Conservation (phyloP, 2,329 filamentous ascomycete genomes). For the Gnomoniopsis sp. region DNA sequence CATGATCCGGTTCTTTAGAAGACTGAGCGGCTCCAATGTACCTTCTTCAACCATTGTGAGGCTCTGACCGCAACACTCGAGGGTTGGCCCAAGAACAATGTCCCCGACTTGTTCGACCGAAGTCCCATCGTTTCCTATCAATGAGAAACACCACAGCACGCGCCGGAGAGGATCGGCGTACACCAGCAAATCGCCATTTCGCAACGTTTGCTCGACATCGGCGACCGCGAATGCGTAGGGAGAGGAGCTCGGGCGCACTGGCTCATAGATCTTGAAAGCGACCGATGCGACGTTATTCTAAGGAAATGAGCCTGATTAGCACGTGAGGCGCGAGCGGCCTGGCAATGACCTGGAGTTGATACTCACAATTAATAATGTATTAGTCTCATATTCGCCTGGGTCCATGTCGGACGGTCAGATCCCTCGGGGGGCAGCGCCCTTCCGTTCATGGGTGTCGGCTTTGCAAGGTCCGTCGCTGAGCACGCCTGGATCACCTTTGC, state of each 20-base stretch:
- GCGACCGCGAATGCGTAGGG: conserved; percentile 43
- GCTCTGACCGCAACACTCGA: conserved; percentile 42
- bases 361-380: conserved; percentile 56
- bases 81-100: conserved; percentile 32
- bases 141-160: conserved; percentile 53
- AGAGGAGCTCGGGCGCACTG: conserved; percentile 39
- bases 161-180: conserved; percentile 48
- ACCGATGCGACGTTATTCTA: conserved; percentile 57
- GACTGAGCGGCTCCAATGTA: conserved; percentile 44
- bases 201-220: conserved; percentile 49
- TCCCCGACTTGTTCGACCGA: conserved; percentile 21
- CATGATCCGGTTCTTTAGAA: conserved; percentile 42
- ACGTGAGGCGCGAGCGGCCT: neutral
- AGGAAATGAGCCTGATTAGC: conserved; percentile 16
- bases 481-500: conserved; percentile 8
- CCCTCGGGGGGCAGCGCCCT: conserved; percentile 20
- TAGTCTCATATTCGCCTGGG: conserved; percentile 61
- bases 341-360: neutral
- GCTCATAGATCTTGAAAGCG: conserved; percentile 53
- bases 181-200: conserved; percentile 51
- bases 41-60: conserved; percentile 48
- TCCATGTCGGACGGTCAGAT: conserved; percentile 50
- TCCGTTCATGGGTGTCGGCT: conserved; percentile 15
- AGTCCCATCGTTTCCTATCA: conserved; percentile 39
- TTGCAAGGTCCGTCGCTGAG: neutral